Conservation (phyloP, 192 early-diverging fungal genomes). For the Gryganskiella cystojenkinii region DNA sequence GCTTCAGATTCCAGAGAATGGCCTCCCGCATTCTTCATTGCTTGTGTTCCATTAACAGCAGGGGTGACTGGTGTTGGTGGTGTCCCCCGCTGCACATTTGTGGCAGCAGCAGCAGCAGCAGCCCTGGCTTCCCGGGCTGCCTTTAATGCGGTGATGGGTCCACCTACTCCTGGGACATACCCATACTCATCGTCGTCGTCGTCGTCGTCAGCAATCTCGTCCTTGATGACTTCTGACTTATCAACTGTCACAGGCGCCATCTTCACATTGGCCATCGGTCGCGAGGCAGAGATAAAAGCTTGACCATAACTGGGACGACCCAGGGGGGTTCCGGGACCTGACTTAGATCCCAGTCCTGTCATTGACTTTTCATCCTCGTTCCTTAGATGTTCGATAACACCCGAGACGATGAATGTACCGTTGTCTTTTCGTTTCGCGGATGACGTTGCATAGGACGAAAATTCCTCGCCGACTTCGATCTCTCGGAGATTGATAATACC, state of each 20-base stretch:
- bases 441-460: conserved; percentile 7
- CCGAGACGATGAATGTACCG: conserved; percentile 22
- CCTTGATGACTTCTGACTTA: neutral
- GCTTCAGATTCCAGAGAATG: neutral
- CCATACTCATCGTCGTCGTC: neutral
- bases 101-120: neutral
- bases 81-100: too few relatives aligned
- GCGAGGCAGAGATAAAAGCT: too few relatives aligned
- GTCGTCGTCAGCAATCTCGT: neutral
- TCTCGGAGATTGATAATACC: conserved; percentile 20
- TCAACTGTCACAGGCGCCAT: too few relatives aligned
- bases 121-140: neutral
- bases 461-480: conserved; percentile 38
- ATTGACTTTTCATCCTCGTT: too few relatives aligned
- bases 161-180: neutral
- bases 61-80: neutral
- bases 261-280: too few relatives aligned
- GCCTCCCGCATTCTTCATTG: neutral
- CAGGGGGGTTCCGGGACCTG: too few relatives aligned
- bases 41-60: neutral
- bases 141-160: neutral
- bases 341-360: too few relatives aligned
- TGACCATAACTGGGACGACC: too few relatives aligned
- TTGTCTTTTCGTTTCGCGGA: neutral
- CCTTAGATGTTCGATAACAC: conserved; percentile 8